Evolutionary conservation across 2,329 filamentous ascomycete species (phyloP).

Genomic region (Colletotrichum destructivum): DNA sequence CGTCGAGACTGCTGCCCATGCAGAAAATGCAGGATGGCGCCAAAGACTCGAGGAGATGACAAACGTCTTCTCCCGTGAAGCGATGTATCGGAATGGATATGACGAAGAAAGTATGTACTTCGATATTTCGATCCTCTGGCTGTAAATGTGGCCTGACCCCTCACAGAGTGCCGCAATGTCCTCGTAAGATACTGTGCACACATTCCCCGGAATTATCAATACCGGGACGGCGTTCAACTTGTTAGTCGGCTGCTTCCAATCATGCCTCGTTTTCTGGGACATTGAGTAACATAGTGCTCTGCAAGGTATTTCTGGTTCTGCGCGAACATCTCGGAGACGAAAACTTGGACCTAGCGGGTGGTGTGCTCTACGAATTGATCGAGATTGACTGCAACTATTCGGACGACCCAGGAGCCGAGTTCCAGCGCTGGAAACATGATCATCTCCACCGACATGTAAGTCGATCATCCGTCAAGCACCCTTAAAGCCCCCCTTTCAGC

Average conservation of each 20-base stretch:
- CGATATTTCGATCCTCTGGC: not conserved
- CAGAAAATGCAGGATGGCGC: conserved; percentile 21
- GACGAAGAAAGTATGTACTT: conserved; percentile 37
- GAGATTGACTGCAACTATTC: conserved; percentile 61
- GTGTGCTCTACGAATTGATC: conserved; percentile 63
- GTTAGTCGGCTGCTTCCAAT: conserved; percentile 45
- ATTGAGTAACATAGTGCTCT: not conserved
- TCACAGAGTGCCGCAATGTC: conserved; percentile 60
- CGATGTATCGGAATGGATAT: conserved; percentile 27
- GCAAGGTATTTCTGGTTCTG: conserved; percentile 59
- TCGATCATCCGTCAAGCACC: not conserved
- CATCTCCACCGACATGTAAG: conserved; percentile 61
- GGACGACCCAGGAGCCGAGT: conserved; percentile 61
- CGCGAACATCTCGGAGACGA: conserved; percentile 62
- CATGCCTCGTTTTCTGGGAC: not conserved
- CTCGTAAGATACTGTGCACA: conserved; percentile 61
- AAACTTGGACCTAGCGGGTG: conserved; percentile 59
- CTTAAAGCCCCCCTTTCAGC: not conserved
- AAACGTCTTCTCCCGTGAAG: conserved; percentile 10
- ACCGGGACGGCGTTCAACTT: conserved; percentile 60
- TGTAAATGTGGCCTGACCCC: conserved; percentile 8
- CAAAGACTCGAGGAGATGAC: conserved; percentile 17
- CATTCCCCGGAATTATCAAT: conserved; percentile 62
- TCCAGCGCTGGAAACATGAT: conserved; percentile 62
- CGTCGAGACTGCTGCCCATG: conserved; percentile 15